Evolutionary conservation across 2,329 filamentous ascomycete species (phyloP).

Genomic region (Exophiala xenobiotica): DNA sequence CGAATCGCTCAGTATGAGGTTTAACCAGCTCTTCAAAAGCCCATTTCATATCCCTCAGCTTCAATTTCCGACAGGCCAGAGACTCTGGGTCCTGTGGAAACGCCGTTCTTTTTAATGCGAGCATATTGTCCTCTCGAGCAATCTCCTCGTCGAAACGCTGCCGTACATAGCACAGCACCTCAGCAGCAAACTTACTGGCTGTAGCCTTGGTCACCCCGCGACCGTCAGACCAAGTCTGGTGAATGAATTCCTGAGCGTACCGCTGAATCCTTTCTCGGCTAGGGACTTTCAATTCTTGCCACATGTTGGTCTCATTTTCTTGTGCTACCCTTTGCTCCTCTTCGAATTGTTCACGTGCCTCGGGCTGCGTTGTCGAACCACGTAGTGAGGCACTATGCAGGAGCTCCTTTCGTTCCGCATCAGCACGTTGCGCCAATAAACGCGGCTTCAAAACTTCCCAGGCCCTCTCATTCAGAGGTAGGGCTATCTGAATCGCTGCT

Average conservation of each 20-base stretch:
- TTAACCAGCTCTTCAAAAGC: slow-evolving; percentile 76
- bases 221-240: slow-evolving; percentile 63
- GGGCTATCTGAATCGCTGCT: slow-evolving; percentile 68
- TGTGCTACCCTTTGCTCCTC: slow-evolving; percentile 53
- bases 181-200: slow-evolving; percentile 67
- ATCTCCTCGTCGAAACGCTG: slow-evolving; percentile 65
- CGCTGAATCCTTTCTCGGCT: slow-evolving; percentile 63
- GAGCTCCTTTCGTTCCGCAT: slow-evolving; percentile 59
- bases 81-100: slow-evolving; percentile 53
- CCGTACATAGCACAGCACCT: slow-evolving; percentile 67
- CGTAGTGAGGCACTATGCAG: slow-evolving; percentile 39
- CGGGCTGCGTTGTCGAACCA: slow-evolving; percentile 40
- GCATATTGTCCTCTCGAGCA: slow-evolving; percentile 54
- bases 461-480: slow-evolving; percentile 65
- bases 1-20: slow-evolving; percentile 62
- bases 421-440: slow-evolving; percentile 63
- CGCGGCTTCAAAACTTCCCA: slow-evolving; percentile 70
- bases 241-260: slow-evolving; percentile 70
- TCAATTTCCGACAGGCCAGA: slow-evolving; percentile 54
- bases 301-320: slow-evolving; percentile 65
- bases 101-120: slow-evolving; percentile 42
- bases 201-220: slow-evolving; percentile 63
- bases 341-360: slow-evolving; percentile 50
- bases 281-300: slow-evolving; percentile 69
- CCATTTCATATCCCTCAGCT: slow-evolving; percentile 84